Base-by-base conservation (phyloP, 768 basidiomycete genomes). In the Cantharellus anzutake region DNA sequence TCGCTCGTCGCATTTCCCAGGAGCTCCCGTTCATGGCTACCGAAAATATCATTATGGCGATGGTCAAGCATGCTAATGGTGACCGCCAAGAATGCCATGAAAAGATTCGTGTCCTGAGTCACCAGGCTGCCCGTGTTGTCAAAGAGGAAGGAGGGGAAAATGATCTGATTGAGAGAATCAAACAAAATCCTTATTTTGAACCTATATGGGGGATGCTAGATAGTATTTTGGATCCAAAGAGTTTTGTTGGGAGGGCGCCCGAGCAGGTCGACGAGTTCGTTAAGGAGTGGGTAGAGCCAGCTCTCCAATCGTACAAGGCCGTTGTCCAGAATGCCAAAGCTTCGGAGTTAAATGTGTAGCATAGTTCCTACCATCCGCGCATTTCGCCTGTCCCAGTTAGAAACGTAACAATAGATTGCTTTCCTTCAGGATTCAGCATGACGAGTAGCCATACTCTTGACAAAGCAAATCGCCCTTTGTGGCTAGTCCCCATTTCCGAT, bases 21-120 rank as follows among this genome's bases (percentile, higher is more conserved):
- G 96, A 99, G 70, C 78, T 99, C 41, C 96, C 96, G 0, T 98
- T 98, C 78, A 98, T 99, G 96, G 92, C 94, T 3, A 99, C 96
- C 2, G 96, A 99, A 72, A 99, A 99, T 70, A 79, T 99, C 71
- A 98, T 98, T 73, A 98, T 99, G 96, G 91, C 91, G 1, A 80
- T 99, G 50, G 96, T 98, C 63, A 96, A 88, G 71, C 7, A 7
- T 37, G 81, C 80, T 56, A 90, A 90, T 29, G 94, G 93, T 0
- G 93, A 98, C 71, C 79, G 96, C 41, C 96, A 98, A 69, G 91
- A 90, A 71, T 90, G 90, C 4, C 96, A 98, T 69, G 96, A 97
- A 72, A 86, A 88, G 35, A 58, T 60, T 86, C 62, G 63, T 82
- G 87, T 97, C 5, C 77, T 98, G 11, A 93, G 90, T 5, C 96